These are phyloP conservation scores for Alternaria burnsii DNA, from an alignment of 2,329 filamentous ascomycete species.

Conservation along the genomic window DNA sequence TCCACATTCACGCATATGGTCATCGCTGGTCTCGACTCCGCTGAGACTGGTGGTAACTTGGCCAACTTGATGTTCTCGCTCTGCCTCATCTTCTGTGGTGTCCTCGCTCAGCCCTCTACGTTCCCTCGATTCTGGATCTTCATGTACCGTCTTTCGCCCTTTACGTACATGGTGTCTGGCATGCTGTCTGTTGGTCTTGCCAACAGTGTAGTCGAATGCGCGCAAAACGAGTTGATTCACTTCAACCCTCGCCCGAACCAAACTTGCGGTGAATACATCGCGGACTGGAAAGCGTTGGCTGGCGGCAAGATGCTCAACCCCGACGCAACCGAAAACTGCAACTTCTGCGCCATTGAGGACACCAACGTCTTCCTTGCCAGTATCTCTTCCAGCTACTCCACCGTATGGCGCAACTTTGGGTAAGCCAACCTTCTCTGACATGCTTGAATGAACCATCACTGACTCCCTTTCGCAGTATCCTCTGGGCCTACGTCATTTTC, in stretches of 20 bases:
- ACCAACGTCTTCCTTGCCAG: conserved; percentile 55
- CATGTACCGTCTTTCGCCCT: conserved; percentile 83
- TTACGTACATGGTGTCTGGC: conserved; percentile 80
- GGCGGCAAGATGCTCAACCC: conserved; percentile 52
- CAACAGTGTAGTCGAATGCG: conserved; percentile 71
- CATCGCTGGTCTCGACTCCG: conserved; percentile 77
- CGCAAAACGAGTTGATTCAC: conserved; percentile 72
- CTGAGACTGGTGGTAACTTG: conserved; percentile 78
- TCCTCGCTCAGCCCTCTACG: conserved; percentile 69
- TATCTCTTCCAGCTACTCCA: conserved; percentile 55
- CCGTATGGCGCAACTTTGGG: conserved; percentile 65
- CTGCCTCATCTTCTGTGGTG: conserved; percentile 77
- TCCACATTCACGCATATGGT: conserved; percentile 82
- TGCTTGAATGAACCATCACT: neutral
- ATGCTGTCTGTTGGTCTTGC: conserved; percentile 76
- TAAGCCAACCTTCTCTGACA: conserved; percentile 6
- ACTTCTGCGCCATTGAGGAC: conserved; percentile 47
- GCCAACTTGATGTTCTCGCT: conserved; percentile 79
- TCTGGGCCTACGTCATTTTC: conserved; percentile 63
- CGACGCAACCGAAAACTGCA: conserved; percentile 53
- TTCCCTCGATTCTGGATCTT: conserved; percentile 83
- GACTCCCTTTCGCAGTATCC: conserved; percentile 38
- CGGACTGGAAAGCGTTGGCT: conserved; percentile 33
- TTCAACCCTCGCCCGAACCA: conserved; percentile 67
- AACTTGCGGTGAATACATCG: conserved; percentile 53